Evolutionary conservation across 2,329 filamentous ascomycete genomes (phyloP), one percentile per base, ranked within the genome.

Genomic region (Colletotrichum godetiae): DNA sequence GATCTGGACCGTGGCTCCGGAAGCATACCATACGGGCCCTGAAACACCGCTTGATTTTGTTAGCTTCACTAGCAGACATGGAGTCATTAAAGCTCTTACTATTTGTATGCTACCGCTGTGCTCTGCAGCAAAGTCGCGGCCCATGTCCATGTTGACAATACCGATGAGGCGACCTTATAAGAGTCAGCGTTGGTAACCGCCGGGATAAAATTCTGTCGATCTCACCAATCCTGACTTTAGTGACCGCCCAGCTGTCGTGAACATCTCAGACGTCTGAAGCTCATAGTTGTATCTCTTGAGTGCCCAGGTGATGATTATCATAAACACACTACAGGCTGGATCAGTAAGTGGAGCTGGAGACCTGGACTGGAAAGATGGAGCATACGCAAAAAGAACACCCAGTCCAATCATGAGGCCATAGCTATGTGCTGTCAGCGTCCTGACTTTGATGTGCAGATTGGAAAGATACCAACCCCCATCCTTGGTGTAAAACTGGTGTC

Each of bases 91-190:
- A 2, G 5, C 1, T 1, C 58, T 67, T 13, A 74, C 70, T 96
- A 96, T 75, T 90, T 87, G 82, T 97, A 97, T 74, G 94, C 94
- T 22, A 97, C 93, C n/a, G 92, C 90, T 0, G 93, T 92, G 1
- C 91, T 93, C 79, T 97, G 94, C 2, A 97, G 87, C 1, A 96
- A 86, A 0, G 94, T 97, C 27, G 94, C 95, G 0, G 94, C 95
- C 95, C 95, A 97, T 0, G 95, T 97, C 95, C 95, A 98, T 5
- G 93, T 95, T 19, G 93, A 95, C 4, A 97, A 94, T n/a, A 98
- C 95, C 19, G 95, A 95, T 5, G 94, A 94, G 12, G 94, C 94
- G 0, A 97, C 72, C 68, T 74, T 5, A 13, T 15, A 5, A 3
- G 1, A 8, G 22, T 65, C 22, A 65, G 62, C n/a, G 24, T 29